Conservation (phyloP, 441 rosid species). For the Monsonia emarginata region DNA sequence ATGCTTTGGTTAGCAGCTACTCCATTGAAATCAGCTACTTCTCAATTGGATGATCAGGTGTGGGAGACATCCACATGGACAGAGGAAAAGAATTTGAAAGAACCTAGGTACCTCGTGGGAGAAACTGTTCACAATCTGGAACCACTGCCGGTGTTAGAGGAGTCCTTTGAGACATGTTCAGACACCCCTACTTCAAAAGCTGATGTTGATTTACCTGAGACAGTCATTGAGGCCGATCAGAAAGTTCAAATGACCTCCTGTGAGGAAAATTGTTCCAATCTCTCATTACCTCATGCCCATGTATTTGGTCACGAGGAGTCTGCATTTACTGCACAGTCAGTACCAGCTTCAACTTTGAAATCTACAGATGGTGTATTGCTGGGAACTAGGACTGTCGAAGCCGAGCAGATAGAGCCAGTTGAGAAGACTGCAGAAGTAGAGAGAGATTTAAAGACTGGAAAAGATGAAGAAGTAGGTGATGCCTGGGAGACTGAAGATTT, state of each 20-base stretch:
- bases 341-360: slow-evolving; percentile 24
- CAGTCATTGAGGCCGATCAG: slow-evolving; percentile 42
- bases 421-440: slow-evolving; percentile 49
- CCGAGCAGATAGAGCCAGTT: slow-evolving; percentile 31
- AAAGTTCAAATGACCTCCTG: slow-evolving; percentile 31
- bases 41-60: slow-evolving; percentile 36
- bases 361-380: slow-evolving; percentile 25
- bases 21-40: slow-evolving; percentile 71
- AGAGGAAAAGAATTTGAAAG: slow-evolving; percentile 33
- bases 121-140: slow-evolving; percentile 32
- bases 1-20: slow-evolving; percentile 88
- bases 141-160: slow-evolving; percentile 21
- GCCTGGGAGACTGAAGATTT: slow-evolving; percentile 59
- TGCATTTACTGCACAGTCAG: slow-evolving; percentile 16
- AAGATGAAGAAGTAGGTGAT: slow-evolving; percentile 52
- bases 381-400: slow-evolving; percentile 28
- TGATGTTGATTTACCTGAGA: slow-evolving; percentile 43
- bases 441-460: slow-evolving; percentile 30
- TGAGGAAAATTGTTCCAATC: slow-evolving; percentile 32
- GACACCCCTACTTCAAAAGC: slow-evolving; percentile 32
- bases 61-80: slow-evolving; percentile 35
- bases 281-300: slow-evolving; percentile 14
- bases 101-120: slow-evolving; percentile 27
- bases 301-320: slow-evolving; percentile 25
- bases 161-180: slow-evolving; percentile 26